These are phyloP conservation scores for Stephania japonica DNA, from an alignment of 164 flowering plant species.

Conservation along the genomic window DNA sequence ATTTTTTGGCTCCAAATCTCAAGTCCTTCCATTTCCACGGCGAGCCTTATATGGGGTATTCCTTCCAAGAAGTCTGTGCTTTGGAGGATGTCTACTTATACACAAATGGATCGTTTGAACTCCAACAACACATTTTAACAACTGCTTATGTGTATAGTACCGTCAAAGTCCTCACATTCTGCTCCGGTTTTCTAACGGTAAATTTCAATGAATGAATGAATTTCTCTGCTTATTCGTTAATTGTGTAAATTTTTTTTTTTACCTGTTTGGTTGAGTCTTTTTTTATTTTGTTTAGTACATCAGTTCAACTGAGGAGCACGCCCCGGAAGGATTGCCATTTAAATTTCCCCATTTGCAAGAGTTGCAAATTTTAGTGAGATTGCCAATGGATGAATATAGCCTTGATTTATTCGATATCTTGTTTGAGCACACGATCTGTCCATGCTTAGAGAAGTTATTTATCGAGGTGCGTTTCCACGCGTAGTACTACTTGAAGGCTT, in stretches of 20 bases:
- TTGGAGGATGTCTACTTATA: not conserved
- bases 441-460: constrained; percentile 13
- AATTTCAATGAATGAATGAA: too few species aligned
- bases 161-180: constrained; percentile 5
- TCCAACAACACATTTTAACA: not conserved
- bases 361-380: constrained; percentile 6
- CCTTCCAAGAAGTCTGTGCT: not conserved
- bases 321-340: not conserved
- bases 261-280: too few species aligned
- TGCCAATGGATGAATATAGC: not conserved
- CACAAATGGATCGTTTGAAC: not conserved
- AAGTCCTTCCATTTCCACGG: constrained; percentile 3
- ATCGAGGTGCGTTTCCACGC: constrained; percentile 8
- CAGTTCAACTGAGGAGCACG: not conserved
- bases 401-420: constrained; percentile 3
- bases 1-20: constrained; percentile 4
- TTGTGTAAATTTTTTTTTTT: too few species aligned
- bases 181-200: not conserved
- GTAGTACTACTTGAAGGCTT: not conserved
- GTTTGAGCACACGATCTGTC: not conserved
- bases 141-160: not conserved
- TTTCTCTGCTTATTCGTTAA: not conserved
- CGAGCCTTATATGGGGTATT: not conserved
- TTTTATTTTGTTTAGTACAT: constrained; percentile 1
- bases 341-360: constrained; percentile 11